Base-by-base conservation (phyloP, 345 rosid species). In the Clarkia xantiana region DNA sequence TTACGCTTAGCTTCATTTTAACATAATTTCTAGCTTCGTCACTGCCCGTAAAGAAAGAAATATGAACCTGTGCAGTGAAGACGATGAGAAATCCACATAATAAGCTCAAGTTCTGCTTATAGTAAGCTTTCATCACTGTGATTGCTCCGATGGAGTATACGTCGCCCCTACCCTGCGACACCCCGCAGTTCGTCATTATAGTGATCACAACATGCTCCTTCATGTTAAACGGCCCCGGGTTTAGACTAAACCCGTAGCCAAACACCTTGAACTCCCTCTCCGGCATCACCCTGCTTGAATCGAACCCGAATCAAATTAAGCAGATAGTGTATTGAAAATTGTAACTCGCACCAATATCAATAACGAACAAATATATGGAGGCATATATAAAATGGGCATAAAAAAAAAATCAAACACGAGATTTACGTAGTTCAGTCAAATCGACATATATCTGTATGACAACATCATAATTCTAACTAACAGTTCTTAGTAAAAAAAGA, bases 71-170 rank as follows among this genome's bases (percentile, higher is more conserved):
- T 51, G 90, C 77, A 10, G 99, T 84, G 60, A 93, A 63, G 69
- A 93, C 96, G 14, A 93, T 74, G 58, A 93, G 74, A 34, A 93
- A 71, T 11, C 56, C 94, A 14, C 94, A 93, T 34, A 84, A 48
- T 47, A 93, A 93, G 63, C 41, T 74, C 59, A 93, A 69, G 49
- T 69, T 75, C 64, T 87, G 99, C 59, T 80, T 87, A 25, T 93
- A 93, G 54, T 84, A 93, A 59, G 86, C 88, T 70, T 82, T 93
- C 99, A 93, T 93, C 44, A 93, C 95, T 10, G 95, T 84, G 38
- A 93, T 84, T 42, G 99, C 99, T 11, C 99, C 99, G 41, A 82
- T 93, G n/a, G 99, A 93, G 71, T 87, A 87, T 14, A 96, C 99
- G 40, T 93, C 99, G 29, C 99, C 99, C 1, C 99, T 95, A 23